A percentile compares a stretch with the other conserved stretches of the same genome.
Conservation (phyloP, 163 green algal species). For the Scenedesmus sp. region DNA sequence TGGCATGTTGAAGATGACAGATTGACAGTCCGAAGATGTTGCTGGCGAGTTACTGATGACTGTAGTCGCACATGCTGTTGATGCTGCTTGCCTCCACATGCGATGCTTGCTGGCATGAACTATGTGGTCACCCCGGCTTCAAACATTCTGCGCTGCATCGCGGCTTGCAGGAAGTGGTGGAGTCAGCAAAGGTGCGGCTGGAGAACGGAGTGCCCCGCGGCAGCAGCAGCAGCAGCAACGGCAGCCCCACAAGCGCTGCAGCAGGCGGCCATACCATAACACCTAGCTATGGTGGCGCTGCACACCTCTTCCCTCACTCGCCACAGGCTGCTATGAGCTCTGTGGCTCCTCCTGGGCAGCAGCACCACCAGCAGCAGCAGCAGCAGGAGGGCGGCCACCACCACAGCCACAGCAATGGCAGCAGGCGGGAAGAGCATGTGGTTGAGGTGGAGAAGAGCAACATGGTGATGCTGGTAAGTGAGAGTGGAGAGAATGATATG, state of each 20-base stretch:
- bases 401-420: slow-evolving; percentile 47
- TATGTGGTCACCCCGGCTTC: background rate
- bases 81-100: background rate
- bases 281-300: slow-evolving; percentile 5
- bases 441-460: slow-evolving; percentile 96
- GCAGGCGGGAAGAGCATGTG: slow-evolving; percentile 3
- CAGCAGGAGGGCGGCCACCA: background rate
- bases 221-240: slow-evolving; percentile 22
- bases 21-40: too few species aligned
- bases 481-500: background rate
- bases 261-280: background rate
- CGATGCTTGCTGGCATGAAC: background rate
- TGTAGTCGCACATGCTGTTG: too few species aligned
- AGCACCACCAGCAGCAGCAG: background rate
- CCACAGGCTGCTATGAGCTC: slow-evolving; percentile 44
- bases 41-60: too few species aligned
- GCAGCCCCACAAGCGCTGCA: background rate
- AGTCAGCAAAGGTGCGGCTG: slow-evolving; percentile 45
- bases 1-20: too few species aligned
- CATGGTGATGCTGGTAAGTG: slow-evolving; percentile 84
- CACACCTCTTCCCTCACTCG: slow-evolving; percentile 25
- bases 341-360: slow-evolving; percentile 25
- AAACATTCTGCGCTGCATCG: background rate
- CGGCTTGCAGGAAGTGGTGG: slow-evolving; percentile 47
- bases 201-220: slow-evolving; percentile 49